These are phyloP conservation scores for Auricularia cornea DNA, from an alignment of 768 basidiomycete species.

Conservation along the genomic window DNA sequence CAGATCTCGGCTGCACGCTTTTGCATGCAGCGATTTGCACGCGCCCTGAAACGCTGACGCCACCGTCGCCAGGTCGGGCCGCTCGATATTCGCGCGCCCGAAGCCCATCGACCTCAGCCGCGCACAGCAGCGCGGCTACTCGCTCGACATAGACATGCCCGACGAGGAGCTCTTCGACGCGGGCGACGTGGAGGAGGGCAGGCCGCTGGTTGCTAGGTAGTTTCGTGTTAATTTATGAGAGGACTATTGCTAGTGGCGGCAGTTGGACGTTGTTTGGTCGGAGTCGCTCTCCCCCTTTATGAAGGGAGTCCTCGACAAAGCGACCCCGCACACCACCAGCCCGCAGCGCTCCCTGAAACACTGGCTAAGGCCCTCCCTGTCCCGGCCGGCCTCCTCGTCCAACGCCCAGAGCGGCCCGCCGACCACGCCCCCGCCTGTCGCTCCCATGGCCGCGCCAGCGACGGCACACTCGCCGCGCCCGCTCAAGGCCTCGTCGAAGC, in stretches of 20 bases:
- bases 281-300: not conserved
- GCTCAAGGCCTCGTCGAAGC: not conserved
- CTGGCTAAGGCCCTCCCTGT: not conserved
- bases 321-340: not conserved
- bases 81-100: constrained; percentile 80
- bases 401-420: not conserved
- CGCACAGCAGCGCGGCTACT: constrained; percentile 56
- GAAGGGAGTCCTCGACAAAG: not conserved
- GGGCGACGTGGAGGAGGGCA: not conserved
- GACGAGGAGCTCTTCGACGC: constrained; percentile 36
- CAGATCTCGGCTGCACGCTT: not conserved
- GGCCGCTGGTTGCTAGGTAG: not conserved
- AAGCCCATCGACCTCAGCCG: constrained; percentile 78
- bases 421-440: not conserved
- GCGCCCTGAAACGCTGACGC: not conserved
- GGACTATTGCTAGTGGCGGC: not conserved
- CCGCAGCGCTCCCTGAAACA: not conserved
- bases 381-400: not conserved
- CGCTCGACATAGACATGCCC: constrained; percentile 65
- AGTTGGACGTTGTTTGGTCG: not conserved
- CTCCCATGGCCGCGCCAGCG: not conserved
- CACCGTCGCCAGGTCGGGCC: constrained; percentile 54
- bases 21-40: constrained; percentile 1
- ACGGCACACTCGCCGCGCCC: not conserved
- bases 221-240: not conserved